Percentiles rank a stretch among this genome's conserved stretches.
Conservation (phyloP, 352 stramenopile genomes). For the Pythium monospermum region DNA sequence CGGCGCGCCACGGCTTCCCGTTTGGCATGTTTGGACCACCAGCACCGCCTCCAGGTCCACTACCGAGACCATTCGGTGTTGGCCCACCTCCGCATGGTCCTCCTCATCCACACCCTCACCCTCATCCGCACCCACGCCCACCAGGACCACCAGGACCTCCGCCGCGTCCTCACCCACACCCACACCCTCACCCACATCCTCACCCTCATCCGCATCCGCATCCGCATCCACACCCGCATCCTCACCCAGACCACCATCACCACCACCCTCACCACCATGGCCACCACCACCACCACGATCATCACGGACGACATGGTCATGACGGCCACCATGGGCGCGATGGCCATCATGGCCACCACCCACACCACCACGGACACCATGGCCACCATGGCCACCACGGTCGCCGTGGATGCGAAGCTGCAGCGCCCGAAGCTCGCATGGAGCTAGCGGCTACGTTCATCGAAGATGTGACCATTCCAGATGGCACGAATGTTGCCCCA, state of each 20-base stretch:
- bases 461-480: slow-evolving; percentile 71
- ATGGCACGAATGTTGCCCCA: slow-evolving; percentile 59
- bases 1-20: neutral
- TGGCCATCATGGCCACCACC: neutral
- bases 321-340: neutral
- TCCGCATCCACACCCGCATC: neutral
- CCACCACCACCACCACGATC: slow-evolving; percentile 3
- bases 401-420: neutral
- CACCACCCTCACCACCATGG: slow-evolving; percentile 3
- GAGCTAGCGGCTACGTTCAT: slow-evolving; percentile 52
- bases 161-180: slow-evolving; percentile 3
- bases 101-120: slow-evolving; percentile 11
- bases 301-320: neutral
- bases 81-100: neutral
- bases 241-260: slow-evolving; percentile 1
- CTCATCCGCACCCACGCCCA: slow-evolving; percentile 1
- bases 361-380: neutral
- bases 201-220: neutral
- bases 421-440: neutral
- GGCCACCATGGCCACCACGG: neutral
- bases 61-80: neutral
- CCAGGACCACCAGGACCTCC: neutral
- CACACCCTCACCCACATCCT: neutral
- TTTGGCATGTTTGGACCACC: neutral
- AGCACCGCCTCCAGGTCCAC: slow-evolving; percentile 3